These are phyloP conservation scores for Aspergillus melleus DNA, from an alignment of 2,329 filamentous ascomycete species.

Conservation along the genomic window DNA sequence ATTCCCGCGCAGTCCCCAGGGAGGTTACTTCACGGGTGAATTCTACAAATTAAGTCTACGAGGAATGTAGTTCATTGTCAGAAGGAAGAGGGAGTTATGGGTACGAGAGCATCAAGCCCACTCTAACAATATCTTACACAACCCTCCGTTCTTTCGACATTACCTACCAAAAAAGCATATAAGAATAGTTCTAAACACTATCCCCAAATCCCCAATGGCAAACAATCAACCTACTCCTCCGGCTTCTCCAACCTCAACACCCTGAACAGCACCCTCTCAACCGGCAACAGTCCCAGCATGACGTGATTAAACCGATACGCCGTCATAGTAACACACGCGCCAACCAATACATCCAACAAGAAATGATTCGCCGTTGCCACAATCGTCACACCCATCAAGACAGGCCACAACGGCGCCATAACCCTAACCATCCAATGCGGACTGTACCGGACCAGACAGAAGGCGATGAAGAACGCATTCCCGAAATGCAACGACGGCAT, in stretches of 20 bases:
- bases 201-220: background rate
- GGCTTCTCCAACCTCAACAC: slow-evolving; percentile 26
- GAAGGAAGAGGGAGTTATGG: too few species aligned
- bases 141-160: too few species aligned
- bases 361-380: slow-evolving; percentile 69
- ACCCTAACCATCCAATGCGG: slow-evolving; percentile 40
- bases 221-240: background rate
- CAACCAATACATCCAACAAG: slow-evolving; percentile 66
- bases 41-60: too few species aligned
- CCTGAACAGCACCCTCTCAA: slow-evolving; percentile 22
- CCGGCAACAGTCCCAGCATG: slow-evolving; percentile 24
- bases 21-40: too few species aligned
- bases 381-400: slow-evolving; percentile 55
- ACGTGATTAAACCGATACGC: slow-evolving; percentile 23
- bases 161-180: background rate
- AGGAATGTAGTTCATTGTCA: too few species aligned
- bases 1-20: too few species aligned
- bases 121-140: too few species aligned
- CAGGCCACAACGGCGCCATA: slow-evolving; percentile 46
- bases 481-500: slow-evolving; percentile 54
- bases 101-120: too few species aligned
- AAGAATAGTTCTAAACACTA: background rate
- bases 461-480: slow-evolving; percentile 30
- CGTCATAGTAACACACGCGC: slow-evolving; percentile 42
- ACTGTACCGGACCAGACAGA: slow-evolving; percentile 38